Evolutionary conservation across 106 monocot species (phyloP).

Genomic region (Chionographis japonica): DNA sequence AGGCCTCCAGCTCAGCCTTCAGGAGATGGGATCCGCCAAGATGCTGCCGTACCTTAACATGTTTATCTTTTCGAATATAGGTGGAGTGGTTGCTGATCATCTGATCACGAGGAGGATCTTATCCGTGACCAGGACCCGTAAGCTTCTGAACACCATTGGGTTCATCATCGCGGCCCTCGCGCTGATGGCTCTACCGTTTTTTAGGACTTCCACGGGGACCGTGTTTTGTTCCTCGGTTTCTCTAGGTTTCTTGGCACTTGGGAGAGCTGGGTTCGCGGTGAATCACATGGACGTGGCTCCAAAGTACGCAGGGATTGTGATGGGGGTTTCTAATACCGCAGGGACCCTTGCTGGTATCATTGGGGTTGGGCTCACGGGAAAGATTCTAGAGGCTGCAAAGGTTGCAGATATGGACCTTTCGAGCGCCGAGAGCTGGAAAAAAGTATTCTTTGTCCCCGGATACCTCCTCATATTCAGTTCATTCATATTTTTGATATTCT

Average conservation of each 20-base stretch:
- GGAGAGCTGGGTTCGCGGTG: conserved; percentile 92
- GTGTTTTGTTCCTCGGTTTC: conserved; percentile 43
- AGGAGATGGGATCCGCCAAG: no score
- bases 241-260: conserved; percentile 88
- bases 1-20: no score
- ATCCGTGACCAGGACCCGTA: no score
- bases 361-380: conserved; percentile 91
- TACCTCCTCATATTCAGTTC: conserved; percentile 90
- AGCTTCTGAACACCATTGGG: no score
- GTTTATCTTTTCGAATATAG: no score
- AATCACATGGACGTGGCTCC: conserved; percentile 97
- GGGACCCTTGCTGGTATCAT: conserved; percentile 95
- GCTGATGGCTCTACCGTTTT: no score
- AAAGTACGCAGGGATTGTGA: conserved; percentile 84
- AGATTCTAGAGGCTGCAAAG: conserved; percentile 65
- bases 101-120: no score
- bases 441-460: conserved; percentile 72
- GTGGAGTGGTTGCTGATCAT: no score
- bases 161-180: no score
- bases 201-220: no score
- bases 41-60: no score
- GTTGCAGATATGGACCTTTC: conserved; percentile 49
- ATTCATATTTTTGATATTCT: conserved; percentile 57
- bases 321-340: conserved; percentile 95
- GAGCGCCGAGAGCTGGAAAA: conserved; percentile 65